Percentiles rank a stretch among this genome's conserved stretches.
Evolutionary conservation across 495 filamentous ascomycete species (phyloP).

Genomic region (Umbilicaria muhlenbergii): DNA sequence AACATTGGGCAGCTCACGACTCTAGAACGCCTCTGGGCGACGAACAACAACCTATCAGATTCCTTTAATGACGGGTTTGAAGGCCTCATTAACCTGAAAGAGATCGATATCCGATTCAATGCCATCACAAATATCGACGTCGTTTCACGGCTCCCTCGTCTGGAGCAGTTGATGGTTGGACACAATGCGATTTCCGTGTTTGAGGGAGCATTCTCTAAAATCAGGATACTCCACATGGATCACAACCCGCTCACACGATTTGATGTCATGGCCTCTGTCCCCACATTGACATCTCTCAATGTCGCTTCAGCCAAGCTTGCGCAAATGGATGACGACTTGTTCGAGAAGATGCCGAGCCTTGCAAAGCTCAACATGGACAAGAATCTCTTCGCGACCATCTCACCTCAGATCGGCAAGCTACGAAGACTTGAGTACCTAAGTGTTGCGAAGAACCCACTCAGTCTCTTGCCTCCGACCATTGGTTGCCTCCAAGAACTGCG

Average conservation of each 20-base stretch:
- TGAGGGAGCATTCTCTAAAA: slow-evolving; percentile 65
- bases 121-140: slow-evolving; percentile 71
- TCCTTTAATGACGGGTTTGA: slow-evolving; percentile 54
- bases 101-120: slow-evolving; percentile 91
- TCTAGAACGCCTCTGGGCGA: slow-evolving; percentile 83
- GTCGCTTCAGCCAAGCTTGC: slow-evolving; percentile 77
- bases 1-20: slow-evolving; percentile 61
- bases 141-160: slow-evolving; percentile 60
- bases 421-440: slow-evolving; percentile 79
- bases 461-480: slow-evolving; percentile 67
- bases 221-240: slow-evolving; percentile 73
- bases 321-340: slow-evolving; percentile 67
- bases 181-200: slow-evolving; percentile 88
- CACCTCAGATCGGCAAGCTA: slow-evolving; percentile 68
- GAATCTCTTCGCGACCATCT: slow-evolving; percentile 87
- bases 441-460: slow-evolving; percentile 78
- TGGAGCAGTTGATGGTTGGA: slow-evolving; percentile 75
- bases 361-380: slow-evolving; percentile 80
- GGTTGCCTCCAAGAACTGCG: slow-evolving; percentile 72
- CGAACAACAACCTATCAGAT: slow-evolving; percentile 77
- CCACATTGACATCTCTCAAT: slow-evolving; percentile 71
- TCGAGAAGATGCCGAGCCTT: slow-evolving; percentile 72
- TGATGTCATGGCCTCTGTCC: slow-evolving; percentile 58
- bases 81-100: slow-evolving; percentile 60
- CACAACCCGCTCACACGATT: slow-evolving; percentile 91